Base-by-base conservation (phyloP, 345 rosid genomes). In the Gossypioides kirkii region DNA sequence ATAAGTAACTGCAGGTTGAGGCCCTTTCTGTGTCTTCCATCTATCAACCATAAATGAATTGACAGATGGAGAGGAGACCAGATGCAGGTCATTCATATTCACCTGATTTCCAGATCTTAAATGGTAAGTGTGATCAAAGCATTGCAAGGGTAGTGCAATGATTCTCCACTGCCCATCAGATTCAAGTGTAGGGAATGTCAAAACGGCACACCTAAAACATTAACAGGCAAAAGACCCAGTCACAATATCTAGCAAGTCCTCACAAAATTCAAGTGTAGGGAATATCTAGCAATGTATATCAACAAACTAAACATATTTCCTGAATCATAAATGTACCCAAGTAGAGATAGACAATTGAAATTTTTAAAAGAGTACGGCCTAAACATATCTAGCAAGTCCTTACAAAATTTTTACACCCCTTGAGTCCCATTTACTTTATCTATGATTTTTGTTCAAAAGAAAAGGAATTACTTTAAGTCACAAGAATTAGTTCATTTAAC, bases 151-250 rank as follows among this genome's bases (percentile, higher is more conserved):
- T 22, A 75, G 74, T 22, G 82, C 74, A 79, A 80, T 73, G 73
- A 79, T 69, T 77, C 74, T 69, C 79, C 83, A 80, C 52, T 43
- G 61, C 43, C 82, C 87, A 76, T 71, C 80, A 50, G 80, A 71
- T 70, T 78, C 83, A 54, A 47, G 69, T 4, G 76, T 79, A 70
- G 77, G 80, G 61, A 81, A 75, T 41, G 84, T 69, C 78, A 73
- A 55, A 71, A 77, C 38, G 61, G 77, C 43, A 60, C 76, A 74
- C 73, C 86, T 82, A 74, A 59, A 14, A 73, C 59, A 62, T 50
- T 67, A 28, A 61, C 26, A 75, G 10, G 41, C 20, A 28, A 73
- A 36, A 12, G 43, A 49, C 54, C 42, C 18, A 58, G 61, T 58
- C 54, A 47, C 14, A 52, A 43, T 54, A 72, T 28, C 60, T 32